These are phyloP conservation scores for Cladosporium cucumerinum DNA, from an alignment of 2,329 filamentous ascomycete genomes.

Conservation along the genomic window DNA sequence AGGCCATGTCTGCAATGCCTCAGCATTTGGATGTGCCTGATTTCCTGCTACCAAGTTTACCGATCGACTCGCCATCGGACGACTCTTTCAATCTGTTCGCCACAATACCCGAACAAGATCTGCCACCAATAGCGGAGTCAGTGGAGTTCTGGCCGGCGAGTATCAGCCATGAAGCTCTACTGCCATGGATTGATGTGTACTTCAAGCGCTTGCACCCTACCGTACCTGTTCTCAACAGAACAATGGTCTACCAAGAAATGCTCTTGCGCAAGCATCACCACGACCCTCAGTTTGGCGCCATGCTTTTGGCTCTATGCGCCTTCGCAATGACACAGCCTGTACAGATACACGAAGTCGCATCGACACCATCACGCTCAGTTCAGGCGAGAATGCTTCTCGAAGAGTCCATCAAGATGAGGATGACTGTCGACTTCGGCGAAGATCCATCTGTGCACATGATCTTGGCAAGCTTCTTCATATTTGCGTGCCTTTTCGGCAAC, in stretches of 20 bases:
- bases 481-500: constrained; percentile 31
- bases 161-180: constrained; percentile 41
- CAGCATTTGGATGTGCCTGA: constrained; percentile 34
- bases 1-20: constrained; percentile 13
- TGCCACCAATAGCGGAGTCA: constrained; percentile 27
- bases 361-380: constrained; percentile 28
- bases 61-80: constrained; percentile 33
- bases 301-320: constrained; percentile 42
- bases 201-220: constrained; percentile 45
- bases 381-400: constrained; percentile 44
- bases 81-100: constrained; percentile 32
- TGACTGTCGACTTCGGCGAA: constrained; percentile 39
- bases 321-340: constrained; percentile 46
- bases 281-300: constrained; percentile 43
- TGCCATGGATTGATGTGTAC: constrained; percentile 41
- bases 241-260: constrained; percentile 42
- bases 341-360: constrained; percentile 40
- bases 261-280: constrained; percentile 42
- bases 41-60: constrained; percentile 36
- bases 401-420: constrained; percentile 44
- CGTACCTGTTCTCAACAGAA: constrained; percentile 41
- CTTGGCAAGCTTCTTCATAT: constrained; percentile 33
- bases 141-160: constrained; percentile 38
- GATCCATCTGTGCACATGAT: constrained; percentile 30
- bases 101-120: constrained; percentile 31